Percentiles rank a stretch among this genome's conserved stretches.
Conservation (phyloP, 1,139 yeast genomes). For the Yamadazyma sp. region DNA sequence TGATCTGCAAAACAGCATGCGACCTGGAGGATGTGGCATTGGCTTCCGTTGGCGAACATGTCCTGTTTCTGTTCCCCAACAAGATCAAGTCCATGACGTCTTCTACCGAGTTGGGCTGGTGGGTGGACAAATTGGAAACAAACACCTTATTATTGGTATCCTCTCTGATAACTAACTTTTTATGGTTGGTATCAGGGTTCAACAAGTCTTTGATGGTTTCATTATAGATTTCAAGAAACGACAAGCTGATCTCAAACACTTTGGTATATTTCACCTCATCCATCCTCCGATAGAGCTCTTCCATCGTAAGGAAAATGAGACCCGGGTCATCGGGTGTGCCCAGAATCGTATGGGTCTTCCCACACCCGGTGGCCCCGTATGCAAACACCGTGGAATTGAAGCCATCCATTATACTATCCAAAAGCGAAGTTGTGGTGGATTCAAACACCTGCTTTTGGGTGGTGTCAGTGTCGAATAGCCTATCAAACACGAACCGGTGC, state of each 20-base stretch:
- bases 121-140: slow-evolving; percentile 73
- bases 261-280: slow-evolving; percentile 55
- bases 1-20: slow-evolving; percentile 87
- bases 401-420: slow-evolving; percentile 79
- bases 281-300: slow-evolving; percentile 66
- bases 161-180: slow-evolving; percentile 63
- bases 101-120: slow-evolving; percentile 62
- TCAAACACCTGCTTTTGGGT: slow-evolving; percentile 68
- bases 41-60: slow-evolving; percentile 87
- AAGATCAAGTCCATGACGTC: slow-evolving; percentile 81
- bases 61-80: slow-evolving; percentile 72
- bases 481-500: slow-evolving; percentile 81
- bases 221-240: slow-evolving; percentile 86
- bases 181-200: slow-evolving; percentile 49
- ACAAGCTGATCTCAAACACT: slow-evolving; percentile 59
- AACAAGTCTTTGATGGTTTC: slow-evolving; percentile 83
- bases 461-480: slow-evolving; percentile 64
- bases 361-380: slow-evolving; percentile 84
- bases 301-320: slow-evolving; percentile 74
- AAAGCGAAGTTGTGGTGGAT: slow-evolving; percentile 66
- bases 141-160: slow-evolving; percentile 66
- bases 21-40: slow-evolving; percentile 88
- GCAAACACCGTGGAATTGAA: slow-evolving; percentile 82
- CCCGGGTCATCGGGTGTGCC: slow-evolving; percentile 80
- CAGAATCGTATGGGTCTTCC: slow-evolving; percentile 90